These are phyloP conservation scores for Dictyostelium citrinum DNA, from an alignment of 78 protist species.

Conservation along the genomic window DNA sequence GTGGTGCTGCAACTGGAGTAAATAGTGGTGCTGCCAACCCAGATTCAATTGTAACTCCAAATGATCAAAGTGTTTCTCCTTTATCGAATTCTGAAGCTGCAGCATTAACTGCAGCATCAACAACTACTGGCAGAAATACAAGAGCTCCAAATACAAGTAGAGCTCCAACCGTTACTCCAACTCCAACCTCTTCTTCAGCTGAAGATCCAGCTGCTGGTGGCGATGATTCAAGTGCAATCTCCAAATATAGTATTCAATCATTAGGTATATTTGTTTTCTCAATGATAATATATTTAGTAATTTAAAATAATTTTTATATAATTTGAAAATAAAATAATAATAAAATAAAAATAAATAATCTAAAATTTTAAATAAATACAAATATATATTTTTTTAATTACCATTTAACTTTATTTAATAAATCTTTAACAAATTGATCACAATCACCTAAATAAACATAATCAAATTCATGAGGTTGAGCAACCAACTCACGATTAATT, in stretches of 20 bases:
- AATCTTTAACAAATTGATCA: constrained; percentile 58
- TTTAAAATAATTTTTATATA: neutral
- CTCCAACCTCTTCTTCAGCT: neutral
- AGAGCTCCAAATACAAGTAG: neutral
- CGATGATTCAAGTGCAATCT: neutral
- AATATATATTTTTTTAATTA: neutral
- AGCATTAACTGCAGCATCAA: neutral
- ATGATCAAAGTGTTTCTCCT: neutral
- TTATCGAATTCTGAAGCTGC: neutral
- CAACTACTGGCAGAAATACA: neutral
- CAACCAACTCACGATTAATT: constrained; percentile 66
- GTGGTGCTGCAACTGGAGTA: neutral
- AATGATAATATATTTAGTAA: neutral
- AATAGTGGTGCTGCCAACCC: neutral
- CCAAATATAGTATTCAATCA: neutral
- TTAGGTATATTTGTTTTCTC: neutral
- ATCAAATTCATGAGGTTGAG: constrained; percentile 80
- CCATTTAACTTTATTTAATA: constrained; percentile 39
- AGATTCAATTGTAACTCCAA: neutral
- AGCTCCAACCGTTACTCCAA: neutral
- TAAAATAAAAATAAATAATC: neutral
- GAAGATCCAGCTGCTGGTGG: neutral
- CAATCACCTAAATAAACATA: constrained; percentile 74
- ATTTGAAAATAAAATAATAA: neutral
- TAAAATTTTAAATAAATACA: no score